A percentile compares a stretch with the other conserved stretches of the same genome.
Evolutionary conservation across 306 rosid genomes (phyloP).

Genomic region (Cicer pinnatifidum): DNA sequence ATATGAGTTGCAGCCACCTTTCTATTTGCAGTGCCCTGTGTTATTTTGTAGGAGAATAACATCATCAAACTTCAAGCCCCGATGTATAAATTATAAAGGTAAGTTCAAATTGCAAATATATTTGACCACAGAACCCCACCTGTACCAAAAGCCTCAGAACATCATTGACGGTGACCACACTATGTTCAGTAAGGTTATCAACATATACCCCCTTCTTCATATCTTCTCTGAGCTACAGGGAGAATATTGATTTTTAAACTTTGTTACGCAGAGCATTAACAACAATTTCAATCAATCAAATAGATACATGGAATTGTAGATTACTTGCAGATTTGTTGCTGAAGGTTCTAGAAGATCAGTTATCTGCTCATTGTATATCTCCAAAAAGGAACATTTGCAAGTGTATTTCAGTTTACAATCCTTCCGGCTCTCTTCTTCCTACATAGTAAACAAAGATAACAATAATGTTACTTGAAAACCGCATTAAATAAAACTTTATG

Average conservation of each 20-base stretch:
- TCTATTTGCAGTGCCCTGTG: constrained; percentile 87
- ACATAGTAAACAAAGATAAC: constrained; percentile 35
- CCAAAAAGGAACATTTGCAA: constrained; percentile 93
- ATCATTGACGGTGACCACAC: constrained; percentile 74
- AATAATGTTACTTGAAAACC: constrained; percentile 17
- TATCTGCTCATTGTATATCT: constrained; percentile 95
- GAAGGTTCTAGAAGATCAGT: constrained; percentile 96
- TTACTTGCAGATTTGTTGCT: constrained; percentile 87
- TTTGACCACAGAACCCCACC: constrained; percentile 52
- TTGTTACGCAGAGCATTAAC: constrained; percentile 4
- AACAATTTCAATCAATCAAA: constrained; percentile 38
- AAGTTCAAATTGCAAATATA: constrained; percentile 22
- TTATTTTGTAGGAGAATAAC: constrained; percentile 45
- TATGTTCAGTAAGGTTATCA: constrained; percentile 81
- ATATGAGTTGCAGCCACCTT: constrained; percentile 93
- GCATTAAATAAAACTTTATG: constrained; percentile 4
- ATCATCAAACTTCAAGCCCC: constrained; percentile 40
- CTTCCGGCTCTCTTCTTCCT: constrained; percentile 83
- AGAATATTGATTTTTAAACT: constrained; percentile 35
- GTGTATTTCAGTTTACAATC: constrained; percentile 76
- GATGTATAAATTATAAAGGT: constrained; percentile 22
- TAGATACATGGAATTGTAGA: constrained; percentile 35
- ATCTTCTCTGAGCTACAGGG: constrained; percentile 91
- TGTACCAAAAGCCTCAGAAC: constrained; percentile 84
- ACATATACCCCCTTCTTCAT: constrained; percentile 95